Evolutionary conservation across 2,329 filamentous ascomycete genomes (phyloP), one percentile per base, ranked within the genome.

Genomic region (Cryphonectria nitschkei): DNA sequence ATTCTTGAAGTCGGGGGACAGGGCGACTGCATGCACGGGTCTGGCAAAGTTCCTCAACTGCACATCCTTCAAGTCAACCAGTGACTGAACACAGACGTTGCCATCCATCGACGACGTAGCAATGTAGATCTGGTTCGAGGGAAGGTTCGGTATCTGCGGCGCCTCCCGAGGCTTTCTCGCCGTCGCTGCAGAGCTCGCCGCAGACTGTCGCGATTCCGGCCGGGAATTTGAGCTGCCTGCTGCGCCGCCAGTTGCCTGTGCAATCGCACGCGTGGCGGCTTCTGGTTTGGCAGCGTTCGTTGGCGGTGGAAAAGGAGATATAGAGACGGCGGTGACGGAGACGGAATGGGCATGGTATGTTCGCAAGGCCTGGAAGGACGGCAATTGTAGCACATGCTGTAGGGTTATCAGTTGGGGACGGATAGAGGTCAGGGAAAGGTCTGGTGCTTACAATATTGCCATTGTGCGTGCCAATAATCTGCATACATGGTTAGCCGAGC

Each of bases 101-200:
- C 96, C 97, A 80, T 99, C 96, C 78, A 97, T 93, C 0, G 96
- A 98, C 0, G 96, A 94, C 0, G 95, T 97, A 1, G 92, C 95
- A 75, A 99, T 93, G 79, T 96, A 93, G 56, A 99, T 97, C 68
- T 95, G 91, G 76, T 98, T 98, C 1, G 93, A 95, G 0, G 94
- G 92, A 0, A 87, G 93, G 71, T 90, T 89, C 0, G 93, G 90
- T 2, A 97, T 84, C 0, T 86, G 82, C 0, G 83, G 80, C 0
- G 83, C 80, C 73, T 92, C 86, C 19, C 81, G 86, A 6, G 82
- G 81, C 69, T 82, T 84, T 70, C 87, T 84, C 16, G 88, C 86
- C 9, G 84, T 81, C 9, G 84, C 83, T 6, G 85, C 83, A 1
- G 88, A 83, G 7, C 88, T 81, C 26, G 82, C 75, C 8, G 84